A percentile compares a stretch with the other conserved stretches of the same genome.
Evolutionary conservation across 2,329 filamentous ascomycete species (phyloP).

Genomic region (Teratosphaeria zuluensis): DNA sequence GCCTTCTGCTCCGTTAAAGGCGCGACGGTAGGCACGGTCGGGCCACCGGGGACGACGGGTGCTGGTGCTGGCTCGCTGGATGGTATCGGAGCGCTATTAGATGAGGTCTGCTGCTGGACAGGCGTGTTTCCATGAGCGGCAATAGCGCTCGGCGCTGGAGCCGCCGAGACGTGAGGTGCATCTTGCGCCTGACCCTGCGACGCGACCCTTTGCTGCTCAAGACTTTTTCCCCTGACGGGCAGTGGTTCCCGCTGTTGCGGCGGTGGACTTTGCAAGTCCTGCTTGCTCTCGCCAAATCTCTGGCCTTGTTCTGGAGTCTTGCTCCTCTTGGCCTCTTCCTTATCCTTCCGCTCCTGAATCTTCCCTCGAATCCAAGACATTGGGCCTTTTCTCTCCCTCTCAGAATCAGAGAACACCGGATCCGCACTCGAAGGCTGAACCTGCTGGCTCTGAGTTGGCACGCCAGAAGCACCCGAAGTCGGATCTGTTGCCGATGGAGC

Average conservation of each 20-base stretch:
- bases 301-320: constrained; percentile 26
- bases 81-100: constrained; percentile 7
- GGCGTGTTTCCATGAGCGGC: background rate
- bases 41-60: background rate
- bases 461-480: constrained; percentile 1
- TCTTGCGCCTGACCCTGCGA: background rate
- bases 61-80: background rate
- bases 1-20: background rate
- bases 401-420: constrained; percentile 26
- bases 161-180: background rate
- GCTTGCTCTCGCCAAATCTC: constrained; percentile 13
- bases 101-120: constrained; percentile 2
- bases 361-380: constrained; percentile 58
- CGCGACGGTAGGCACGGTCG: background rate
- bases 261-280: constrained; percentile 11
- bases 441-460: constrained; percentile 6
- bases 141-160: background rate
- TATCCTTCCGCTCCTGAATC: constrained; percentile 49
- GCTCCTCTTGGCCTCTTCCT: constrained; percentile 40
- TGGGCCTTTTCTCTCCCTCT: constrained; percentile 47
- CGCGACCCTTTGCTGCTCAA: background rate
- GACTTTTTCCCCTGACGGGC: constrained; percentile 9
- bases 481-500: constrained; percentile 12
- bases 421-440: constrained; percentile 16
- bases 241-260: constrained; percentile 8